phyloP scores from a whole-genome alignment of 139 green algal genomes.

The Tetratostichococcus sp. region DNA sequence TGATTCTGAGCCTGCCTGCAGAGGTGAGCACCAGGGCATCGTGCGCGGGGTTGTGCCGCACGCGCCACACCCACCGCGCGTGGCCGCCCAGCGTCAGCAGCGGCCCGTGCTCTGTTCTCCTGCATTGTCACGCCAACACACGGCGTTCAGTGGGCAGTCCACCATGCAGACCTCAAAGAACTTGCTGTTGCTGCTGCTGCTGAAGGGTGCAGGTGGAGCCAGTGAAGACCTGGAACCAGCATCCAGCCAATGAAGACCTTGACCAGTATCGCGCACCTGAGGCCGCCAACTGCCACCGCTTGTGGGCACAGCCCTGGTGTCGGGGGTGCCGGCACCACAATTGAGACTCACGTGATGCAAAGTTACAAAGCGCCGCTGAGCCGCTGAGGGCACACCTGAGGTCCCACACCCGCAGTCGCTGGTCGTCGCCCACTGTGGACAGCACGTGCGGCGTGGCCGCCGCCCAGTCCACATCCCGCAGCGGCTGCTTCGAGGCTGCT shows the following conservation, averaged over 20 bases:
- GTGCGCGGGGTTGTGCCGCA: conserved; percentile 61
- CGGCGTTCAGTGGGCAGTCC: too few species aligned
- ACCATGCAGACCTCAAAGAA: too few species aligned
- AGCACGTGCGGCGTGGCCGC: conserved; percentile 45
- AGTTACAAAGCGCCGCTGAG: too few species aligned
- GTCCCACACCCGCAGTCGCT: conserved; percentile 79
- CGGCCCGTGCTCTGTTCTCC: conserved; percentile 14
- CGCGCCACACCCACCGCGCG: conserved; percentile 80
- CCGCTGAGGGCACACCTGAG: conserved; percentile 33
- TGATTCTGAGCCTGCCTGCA: conserved; percentile 19
- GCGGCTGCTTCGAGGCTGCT: conserved; percentile 61
- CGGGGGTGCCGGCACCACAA: too few species aligned
- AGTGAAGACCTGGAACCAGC: too few species aligned
- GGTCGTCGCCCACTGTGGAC: conserved; percentile 73
- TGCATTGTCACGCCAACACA: background rate
- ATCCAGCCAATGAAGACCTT: too few species aligned
- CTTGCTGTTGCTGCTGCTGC: too few species aligned
- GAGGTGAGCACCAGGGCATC: conserved; percentile 64
- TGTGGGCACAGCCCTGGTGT: too few species aligned
- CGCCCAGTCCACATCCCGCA: conserved; percentile 66
- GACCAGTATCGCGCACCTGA: too few species aligned
- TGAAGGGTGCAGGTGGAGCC: too few species aligned
- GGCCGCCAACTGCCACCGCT: too few species aligned
- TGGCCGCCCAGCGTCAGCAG: conserved; percentile 66
- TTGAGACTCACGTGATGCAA: too few species aligned